These are phyloP conservation scores for Rhodotorula babjevae DNA, from an alignment of 768 basidiomycete species.

Conservation along the genomic window DNA sequence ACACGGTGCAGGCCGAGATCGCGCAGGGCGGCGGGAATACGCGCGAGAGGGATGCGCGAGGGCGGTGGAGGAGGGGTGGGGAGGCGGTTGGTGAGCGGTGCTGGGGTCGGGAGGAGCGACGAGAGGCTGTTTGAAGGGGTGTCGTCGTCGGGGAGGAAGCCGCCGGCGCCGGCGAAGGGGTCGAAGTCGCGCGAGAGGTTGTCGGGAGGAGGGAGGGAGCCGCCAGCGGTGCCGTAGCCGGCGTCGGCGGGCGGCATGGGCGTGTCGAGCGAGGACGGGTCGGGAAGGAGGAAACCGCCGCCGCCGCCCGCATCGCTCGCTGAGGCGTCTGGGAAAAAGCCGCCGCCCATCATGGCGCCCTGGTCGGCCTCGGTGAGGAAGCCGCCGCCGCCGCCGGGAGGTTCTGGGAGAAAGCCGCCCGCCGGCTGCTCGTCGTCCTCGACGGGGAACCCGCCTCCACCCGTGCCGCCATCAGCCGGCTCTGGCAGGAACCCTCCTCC, in stretches of 20 bases:
- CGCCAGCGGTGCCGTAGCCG: not conserved
- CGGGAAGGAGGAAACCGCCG: constrained; percentile 1
- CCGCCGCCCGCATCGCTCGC: not conserved
- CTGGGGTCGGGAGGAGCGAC: constrained; percentile 12
- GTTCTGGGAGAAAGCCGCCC: constrained; percentile 19
- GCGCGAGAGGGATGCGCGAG: constrained; percentile 10
- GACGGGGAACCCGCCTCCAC: not conserved
- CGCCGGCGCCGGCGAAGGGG: not conserved
- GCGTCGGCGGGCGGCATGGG: not conserved
- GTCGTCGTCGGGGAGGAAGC: not conserved
- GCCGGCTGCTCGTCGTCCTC: not conserved
- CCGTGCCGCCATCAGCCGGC: too few species aligned
- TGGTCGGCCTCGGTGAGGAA: not conserved
- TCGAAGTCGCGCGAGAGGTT: too few species aligned
- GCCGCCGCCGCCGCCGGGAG: not conserved
- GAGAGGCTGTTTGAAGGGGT: not conserved
- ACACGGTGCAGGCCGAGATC: not conserved
- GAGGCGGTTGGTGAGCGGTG: not conserved
- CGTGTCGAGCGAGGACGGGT: not conserved
- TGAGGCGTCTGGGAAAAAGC: constrained; percentile 8
- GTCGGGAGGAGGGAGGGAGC: not conserved
- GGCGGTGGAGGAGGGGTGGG: not conserved
- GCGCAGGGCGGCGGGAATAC: constrained; percentile 9
- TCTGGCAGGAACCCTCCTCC: constrained; percentile 8
- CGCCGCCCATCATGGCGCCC: not conserved